Conservation (phyloP, 345 rosid genomes). For the Theobroma cacao region DNA sequence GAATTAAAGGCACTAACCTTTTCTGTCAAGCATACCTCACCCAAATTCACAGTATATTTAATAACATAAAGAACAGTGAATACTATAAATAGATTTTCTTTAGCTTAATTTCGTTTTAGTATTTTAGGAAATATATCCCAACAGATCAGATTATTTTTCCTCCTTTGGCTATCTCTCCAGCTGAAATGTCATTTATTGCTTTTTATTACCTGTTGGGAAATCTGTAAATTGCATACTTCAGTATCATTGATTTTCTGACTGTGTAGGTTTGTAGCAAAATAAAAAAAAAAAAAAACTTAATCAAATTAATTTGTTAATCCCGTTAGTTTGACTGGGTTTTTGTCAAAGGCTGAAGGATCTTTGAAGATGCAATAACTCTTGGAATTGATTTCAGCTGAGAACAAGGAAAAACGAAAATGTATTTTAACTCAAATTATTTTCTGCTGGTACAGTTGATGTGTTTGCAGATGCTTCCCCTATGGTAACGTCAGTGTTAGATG, state of each 20-base stretch:
- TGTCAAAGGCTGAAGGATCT: neutral
- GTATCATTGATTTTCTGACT: neutral
- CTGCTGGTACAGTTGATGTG: slow-evolving; percentile 38
- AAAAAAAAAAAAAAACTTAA: neutral
- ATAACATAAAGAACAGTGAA: neutral
- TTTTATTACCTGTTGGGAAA: neutral
- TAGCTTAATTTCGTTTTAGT: neutral
- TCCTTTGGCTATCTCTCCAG: neutral
- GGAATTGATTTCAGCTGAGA: neutral
- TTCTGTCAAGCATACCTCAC: neutral
- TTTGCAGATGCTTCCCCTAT: slow-evolving; percentile 41
- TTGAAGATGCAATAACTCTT: neutral
- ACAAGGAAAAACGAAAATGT: neutral
- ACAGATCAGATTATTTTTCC: neutral
- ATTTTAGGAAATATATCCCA: neutral
- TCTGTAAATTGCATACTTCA: neutral
- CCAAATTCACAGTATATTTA: neutral
- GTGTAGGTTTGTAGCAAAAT: neutral
- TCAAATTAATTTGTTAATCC: neutral
- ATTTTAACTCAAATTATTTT: neutral
- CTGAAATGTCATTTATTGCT: neutral
- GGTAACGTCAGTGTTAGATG: slow-evolving; percentile 49
- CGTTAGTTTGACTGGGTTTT: neutral
- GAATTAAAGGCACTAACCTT: neutral
- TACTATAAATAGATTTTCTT: neutral